These are phyloP conservation scores for Rosa hybrid DNA, from an alignment of 331 rosid genomes.

Conservation along the genomic window DNA sequence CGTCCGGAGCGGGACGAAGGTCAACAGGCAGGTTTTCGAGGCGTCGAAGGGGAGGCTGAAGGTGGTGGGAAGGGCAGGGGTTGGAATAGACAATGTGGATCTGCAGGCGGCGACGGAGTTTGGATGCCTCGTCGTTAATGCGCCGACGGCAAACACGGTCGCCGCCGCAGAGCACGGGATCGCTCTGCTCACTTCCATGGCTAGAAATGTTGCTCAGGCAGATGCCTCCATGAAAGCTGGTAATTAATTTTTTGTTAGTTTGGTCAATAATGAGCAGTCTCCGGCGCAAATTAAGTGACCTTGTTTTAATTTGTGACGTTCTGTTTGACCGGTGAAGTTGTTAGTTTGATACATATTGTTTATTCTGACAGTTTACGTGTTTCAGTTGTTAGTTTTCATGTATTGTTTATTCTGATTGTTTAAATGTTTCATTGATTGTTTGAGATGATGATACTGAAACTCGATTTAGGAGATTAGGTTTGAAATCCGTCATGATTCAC, in stretches of 20 bases:
- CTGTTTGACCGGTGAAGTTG: not conserved
- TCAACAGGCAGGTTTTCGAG: slow-evolving; percentile 65
- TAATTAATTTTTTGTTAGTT: slow-evolving; percentile 3
- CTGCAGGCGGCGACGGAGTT: slow-evolving; percentile 89
- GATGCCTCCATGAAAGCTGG: slow-evolving; percentile 91
- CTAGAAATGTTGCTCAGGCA: slow-evolving; percentile 82
- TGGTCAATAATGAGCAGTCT: not conserved
- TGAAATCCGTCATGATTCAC: not conserved
- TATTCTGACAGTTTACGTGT: no score
- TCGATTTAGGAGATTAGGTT: not conserved
- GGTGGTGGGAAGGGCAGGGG: slow-evolving; percentile 96
- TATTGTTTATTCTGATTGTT: not conserved
- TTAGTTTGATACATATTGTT: no score
- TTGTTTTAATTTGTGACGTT: not conserved
- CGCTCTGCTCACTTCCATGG: slow-evolving; percentile 85
- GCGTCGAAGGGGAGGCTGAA: slow-evolving; percentile 68
- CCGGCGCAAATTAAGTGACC: not conserved
- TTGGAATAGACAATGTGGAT: slow-evolving; percentile 95
- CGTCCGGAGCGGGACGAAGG: slow-evolving; percentile 84
- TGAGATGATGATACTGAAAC: not conserved
- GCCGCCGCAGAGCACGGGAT: slow-evolving; percentile 93
- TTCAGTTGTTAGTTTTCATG: not conserved
- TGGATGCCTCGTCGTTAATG: slow-evolving; percentile 90
- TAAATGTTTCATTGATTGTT: not conserved
- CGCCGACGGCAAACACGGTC: slow-evolving; percentile 85